phyloP scores from a whole-genome alignment of 768 basidiomycete species.

The Kwoniella dendrophila region DNA sequence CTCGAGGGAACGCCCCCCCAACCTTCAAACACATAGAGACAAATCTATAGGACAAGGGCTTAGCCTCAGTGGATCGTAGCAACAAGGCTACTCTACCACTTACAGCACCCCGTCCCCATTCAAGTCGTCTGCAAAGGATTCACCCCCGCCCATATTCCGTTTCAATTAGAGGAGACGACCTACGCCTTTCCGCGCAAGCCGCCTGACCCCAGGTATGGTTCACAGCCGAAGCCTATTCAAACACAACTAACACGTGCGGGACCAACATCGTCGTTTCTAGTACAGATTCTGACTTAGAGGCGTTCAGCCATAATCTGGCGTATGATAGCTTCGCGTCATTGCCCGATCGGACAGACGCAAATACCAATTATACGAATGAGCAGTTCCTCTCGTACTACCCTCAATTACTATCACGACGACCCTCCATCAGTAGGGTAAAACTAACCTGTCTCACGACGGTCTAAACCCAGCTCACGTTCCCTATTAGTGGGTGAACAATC shows the following conservation, averaged over 20 bases:
- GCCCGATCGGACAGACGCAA: conserved; percentile 74
- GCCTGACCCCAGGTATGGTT: conserved; percentile 65
- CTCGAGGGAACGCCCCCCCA: conserved; percentile 6
- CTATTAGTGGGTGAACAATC: conserved; percentile 80
- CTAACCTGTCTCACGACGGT: conserved; percentile 80
- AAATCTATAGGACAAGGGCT: conserved; percentile 71
- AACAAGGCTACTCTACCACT: conserved; percentile 77
- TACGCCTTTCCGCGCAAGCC: conserved; percentile 60
- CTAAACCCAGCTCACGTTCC: conserved; percentile 69
- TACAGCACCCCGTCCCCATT: conserved; percentile 73
- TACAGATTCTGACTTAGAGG: conserved; percentile 81
- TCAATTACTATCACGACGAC: conserved; percentile 75
- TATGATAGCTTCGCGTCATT: conserved; percentile 78
- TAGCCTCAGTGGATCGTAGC: conserved; percentile 77
- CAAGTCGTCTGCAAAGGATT: conserved; percentile 80
- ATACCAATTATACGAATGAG: conserved; percentile 81
- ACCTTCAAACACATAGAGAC: conserved; percentile 54
- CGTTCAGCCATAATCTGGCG: conserved; percentile 82
- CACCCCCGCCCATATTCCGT: conserved; percentile 70
- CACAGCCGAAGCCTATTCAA: conserved; percentile 70
- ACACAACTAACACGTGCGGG: conserved; percentile 66
- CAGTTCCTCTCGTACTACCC: conserved; percentile 77
- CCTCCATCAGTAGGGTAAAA: conserved; percentile 81
- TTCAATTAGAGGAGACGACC: conserved; percentile 64
- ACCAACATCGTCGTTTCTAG: conserved; percentile 73